phyloP scores from a whole-genome alignment of 768 basidiomycete genomes.

The Boletus vermiculosoides region DNA sequence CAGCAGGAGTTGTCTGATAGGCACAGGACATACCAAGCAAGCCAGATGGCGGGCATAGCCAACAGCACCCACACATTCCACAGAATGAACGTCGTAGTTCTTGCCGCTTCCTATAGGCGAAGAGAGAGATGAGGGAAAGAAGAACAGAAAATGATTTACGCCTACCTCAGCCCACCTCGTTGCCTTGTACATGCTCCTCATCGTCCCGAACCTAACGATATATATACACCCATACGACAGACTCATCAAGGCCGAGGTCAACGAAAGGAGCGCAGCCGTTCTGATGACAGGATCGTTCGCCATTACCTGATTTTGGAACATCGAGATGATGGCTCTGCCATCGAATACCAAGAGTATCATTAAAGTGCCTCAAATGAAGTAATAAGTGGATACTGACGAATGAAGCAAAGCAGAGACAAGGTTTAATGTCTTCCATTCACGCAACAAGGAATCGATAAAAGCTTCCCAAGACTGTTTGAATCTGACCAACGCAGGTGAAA shows the following conservation, averaged over 20 bases:
- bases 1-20: not conserved
- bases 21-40: constrained; percentile 51
- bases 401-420: constrained; percentile 64
- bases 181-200: constrained; percentile 71
- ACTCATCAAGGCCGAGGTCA: constrained; percentile 68
- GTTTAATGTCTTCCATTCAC: constrained; percentile 77
- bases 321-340: constrained; percentile 62
- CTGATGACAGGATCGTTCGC: constrained; percentile 60
- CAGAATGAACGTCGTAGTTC: constrained; percentile 43
- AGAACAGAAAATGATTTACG: not conserved
- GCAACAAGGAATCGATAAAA: constrained; percentile 66
- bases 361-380: not conserved
- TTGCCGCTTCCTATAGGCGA: constrained; percentile 52
- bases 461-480: constrained; percentile 69
- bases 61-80: constrained; percentile 74
- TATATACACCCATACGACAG: constrained; percentile 72
- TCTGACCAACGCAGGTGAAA: constrained; percentile 60
- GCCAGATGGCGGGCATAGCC: constrained; percentile 67
- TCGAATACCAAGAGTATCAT: not conserved
- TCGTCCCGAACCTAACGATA: constrained; percentile 67
- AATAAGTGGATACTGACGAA: constrained; percentile 37
- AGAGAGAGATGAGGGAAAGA: not conserved
- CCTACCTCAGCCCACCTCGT: constrained; percentile 70
- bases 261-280: constrained; percentile 59
- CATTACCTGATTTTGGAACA: constrained; percentile 57